Evolutionary conservation across 2,329 filamentous ascomycete species (phyloP), one percentile per base, ranked within the genome.

Genomic region (Aureobasidium mangrovei): DNA sequence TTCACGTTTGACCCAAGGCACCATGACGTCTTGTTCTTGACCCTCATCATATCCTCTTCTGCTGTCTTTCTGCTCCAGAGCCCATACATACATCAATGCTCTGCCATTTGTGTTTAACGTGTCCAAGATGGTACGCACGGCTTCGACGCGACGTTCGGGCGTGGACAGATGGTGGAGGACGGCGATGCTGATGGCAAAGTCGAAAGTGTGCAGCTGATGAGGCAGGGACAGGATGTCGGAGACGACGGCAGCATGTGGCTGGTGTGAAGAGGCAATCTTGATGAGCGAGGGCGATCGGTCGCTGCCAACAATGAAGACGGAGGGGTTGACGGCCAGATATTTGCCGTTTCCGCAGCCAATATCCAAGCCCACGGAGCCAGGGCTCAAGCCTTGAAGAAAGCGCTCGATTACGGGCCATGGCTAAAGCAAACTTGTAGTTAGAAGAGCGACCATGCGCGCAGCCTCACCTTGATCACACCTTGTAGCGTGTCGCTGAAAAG

Each of bases 301-400:
- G 54, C 86, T 91, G 55, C 83, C 91, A 56, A 97, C 68, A 53
- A 96, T 85, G 72, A 87, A 90, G 46, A 95, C 72, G 62, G 81
- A 72, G 26, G 77, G 78, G 70, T 94, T 94, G 55, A 95, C 86
- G 57, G 79, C 75, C 57, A 97, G 75, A 69, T 97, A 96, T 76
- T 97, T 97, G 61, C 93, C 93, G 72, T 98, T 98, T 57, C 93
- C 93, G 71, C 93, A 97, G 57, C 93, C 93, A 55, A 97, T 78
- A 70, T 98, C 93, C 32, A 95, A 77, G 7, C 93, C 93, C 54
- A 97, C 72, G 47, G 87, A 80, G 28, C 91, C 91, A 9, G 82
- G 72, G 0, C 77, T 67, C 45, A 86, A 79, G 32, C 74, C 73
- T 47, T 76, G 72, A 35, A 97, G 79, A 68, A 96, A 97, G 35